These are phyloP conservation scores for Metschnikowia corniflorae DNA, from an alignment of 805 yeast genomes.

Conservation along the genomic window DNA sequence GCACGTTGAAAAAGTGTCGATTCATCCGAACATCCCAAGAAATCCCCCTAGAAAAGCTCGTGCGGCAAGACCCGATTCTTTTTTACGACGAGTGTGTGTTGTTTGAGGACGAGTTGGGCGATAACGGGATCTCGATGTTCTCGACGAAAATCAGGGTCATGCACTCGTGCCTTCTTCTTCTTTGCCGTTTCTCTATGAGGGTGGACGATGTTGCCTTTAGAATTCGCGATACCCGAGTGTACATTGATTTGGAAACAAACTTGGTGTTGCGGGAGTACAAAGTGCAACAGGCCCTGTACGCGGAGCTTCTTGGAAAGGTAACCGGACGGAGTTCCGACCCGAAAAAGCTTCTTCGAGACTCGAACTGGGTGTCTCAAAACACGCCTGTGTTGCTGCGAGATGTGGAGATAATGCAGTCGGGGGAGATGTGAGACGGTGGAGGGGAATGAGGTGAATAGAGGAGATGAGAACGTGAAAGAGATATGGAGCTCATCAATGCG, in stretches of 20 bases:
- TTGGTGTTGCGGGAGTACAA: conserved; percentile 73
- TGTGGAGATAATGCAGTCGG: conserved; percentile 14
- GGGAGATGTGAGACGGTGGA: conserved; percentile 12
- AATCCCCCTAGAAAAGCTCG: conserved; percentile 70
- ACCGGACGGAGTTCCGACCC: conserved; percentile 34
- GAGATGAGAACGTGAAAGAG: not conserved
- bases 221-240: conserved; percentile 80
- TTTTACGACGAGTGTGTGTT: conserved; percentile 86
- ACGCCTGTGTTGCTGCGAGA: conserved; percentile 40
- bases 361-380: conserved; percentile 66
- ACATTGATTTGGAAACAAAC: conserved; percentile 67
- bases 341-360: conserved; percentile 60
- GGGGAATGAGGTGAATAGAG: not conserved
- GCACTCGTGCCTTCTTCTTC: conserved; percentile 70
- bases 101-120: conserved; percentile 94
- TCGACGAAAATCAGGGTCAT: conserved; percentile 83
- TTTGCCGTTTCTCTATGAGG: conserved; percentile 76
- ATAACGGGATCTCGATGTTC: conserved; percentile 83
- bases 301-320: conserved; percentile 26
- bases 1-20: conserved; percentile 38
- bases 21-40: conserved; percentile 22
- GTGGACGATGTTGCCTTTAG: conserved; percentile 88
- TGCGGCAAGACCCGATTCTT: conserved; percentile 76
- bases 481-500: not conserved
- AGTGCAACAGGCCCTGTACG: conserved; percentile 45